Base-by-base conservation (phyloP, 2,329 filamentous ascomycete species). In the Xylariaceae sp. region DNA sequence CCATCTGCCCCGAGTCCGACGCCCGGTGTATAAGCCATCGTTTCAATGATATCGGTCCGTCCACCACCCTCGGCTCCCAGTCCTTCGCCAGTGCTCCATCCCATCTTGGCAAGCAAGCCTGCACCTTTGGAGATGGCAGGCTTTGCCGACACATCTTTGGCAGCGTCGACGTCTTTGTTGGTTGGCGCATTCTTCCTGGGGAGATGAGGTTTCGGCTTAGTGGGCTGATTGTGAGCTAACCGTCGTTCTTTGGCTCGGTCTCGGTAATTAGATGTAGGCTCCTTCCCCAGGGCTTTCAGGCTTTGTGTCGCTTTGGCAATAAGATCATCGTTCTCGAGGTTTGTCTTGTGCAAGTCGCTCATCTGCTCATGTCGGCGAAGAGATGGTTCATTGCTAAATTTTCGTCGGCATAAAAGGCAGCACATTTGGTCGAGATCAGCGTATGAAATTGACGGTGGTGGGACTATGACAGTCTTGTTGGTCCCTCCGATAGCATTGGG, bases 1-100 rank as follows among this genome's bases (percentile, higher is more conserved):
- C 87, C 87, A 66, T 87, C 82, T 1, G 87, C 88, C 0, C 88
- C 88, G 14, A 91, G 74, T 1, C 88, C 88, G 1, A 89, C 88
- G 16, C 88, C 88, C 14, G 86, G 82, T 17, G 83, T 79, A 70
- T 91, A 91, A 7, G 86, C 81, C 49, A 84, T 81, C 11, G 86
- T 86, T 26, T 82, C 80, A 51, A 91, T 84, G 3, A 85, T 85
- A 47, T 87, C 82, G 0, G 83, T 88, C 39, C 84, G 79, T 0
- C 88, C 88, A 5, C 80, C 80, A 5, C 84, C 85, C 41, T 82
- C 80, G 0, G 82, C 85, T 2, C 88, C 88, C 3, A 91, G 76
- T 0, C 88, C 87, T 54, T 82, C 79, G 7, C 88, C 88, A 1
- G 80, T 77, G 19, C 77, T 84, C 87, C 87, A 91, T 23, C 88